Percentiles rank a stretch among this genome's conserved stretches.
phyloP scores from a whole-genome alignment of 257 asterid species.

The Anisodus tanguticus region DNA sequence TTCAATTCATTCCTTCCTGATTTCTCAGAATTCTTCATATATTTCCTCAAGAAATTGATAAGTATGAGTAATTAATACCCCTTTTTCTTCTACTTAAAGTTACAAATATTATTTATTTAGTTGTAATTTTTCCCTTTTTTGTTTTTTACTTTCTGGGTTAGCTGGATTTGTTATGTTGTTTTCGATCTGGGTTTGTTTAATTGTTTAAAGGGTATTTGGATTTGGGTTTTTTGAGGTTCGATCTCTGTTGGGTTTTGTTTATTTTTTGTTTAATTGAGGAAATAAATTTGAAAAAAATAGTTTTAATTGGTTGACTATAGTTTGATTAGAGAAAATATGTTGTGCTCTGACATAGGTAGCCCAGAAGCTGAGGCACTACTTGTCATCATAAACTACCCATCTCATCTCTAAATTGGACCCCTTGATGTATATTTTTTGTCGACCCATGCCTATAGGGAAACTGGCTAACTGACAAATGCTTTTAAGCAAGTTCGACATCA shows the following conservation, averaged over 20 bases:
- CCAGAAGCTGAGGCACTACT: too few species aligned
- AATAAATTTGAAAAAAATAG: background rate
- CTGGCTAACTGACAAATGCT: too few species aligned
- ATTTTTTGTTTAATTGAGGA: background rate
- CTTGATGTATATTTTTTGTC: too few species aligned
- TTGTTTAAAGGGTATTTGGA: too few species aligned
- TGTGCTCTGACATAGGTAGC: too few species aligned
- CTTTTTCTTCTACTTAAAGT: background rate
- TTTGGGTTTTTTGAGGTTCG: too few species aligned
- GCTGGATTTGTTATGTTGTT: constrained; percentile 10
- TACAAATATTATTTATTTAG: background rate
- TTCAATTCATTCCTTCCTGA: background rate
- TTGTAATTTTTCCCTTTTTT: background rate
- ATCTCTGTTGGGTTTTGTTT: too few species aligned
- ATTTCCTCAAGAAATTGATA: background rate
- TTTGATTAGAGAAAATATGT: too few species aligned
- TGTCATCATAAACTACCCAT: too few species aligned
- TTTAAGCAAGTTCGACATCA: too few species aligned
- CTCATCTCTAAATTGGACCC: too few species aligned
- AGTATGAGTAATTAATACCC: background rate
- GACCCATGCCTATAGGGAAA: too few species aligned
- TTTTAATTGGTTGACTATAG: background rate
- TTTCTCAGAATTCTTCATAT: background rate
- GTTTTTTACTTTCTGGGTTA: background rate
- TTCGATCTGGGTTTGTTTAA: background rate